Evolutionary conservation across 2,329 filamentous ascomycete species (phyloP), one percentile per base, ranked within the genome.

Genomic region (Tolypocladium cylindrosporum): DNA sequence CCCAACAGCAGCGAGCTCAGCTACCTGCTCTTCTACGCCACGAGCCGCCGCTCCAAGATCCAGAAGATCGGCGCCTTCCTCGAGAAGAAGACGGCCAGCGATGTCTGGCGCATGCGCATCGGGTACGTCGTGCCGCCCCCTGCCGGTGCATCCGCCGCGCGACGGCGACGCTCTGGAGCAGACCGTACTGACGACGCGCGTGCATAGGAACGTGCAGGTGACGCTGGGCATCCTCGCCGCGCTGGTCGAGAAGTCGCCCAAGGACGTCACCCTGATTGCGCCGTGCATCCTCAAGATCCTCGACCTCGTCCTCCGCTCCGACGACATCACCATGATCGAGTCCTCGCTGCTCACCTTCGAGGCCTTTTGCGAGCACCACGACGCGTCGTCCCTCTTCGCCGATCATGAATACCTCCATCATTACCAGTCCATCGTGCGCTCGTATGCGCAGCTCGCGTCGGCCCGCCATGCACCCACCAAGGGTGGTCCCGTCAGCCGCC

Each of bases 1-100:
- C 92, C 94, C 51, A 97, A 97, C 75, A 91, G 91, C 64, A 96
- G 91, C 75, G 94, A 99, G 79, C 84, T 99, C 62, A 96, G 91
- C 74, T 97, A 97, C 72, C 84, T 99, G 63, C 85, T 97, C 57
- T 97, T 96, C 81, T 97, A 99, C 78, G 91, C 90, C 61, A 95
- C 90, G 70, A 96, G 92, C 66, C 90, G 93, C 60, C 87, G 91
- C 63, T 93, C 90, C 74, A 99, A 97, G 80, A 86, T 97, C 66
- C 90, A 94, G 69, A 99, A 99, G 76, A 92, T 99, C 64, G 91
- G 91, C 72, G 86, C 86, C 66, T 99, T 97, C 70, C 81, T 99
- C 63, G 92, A 97, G 77, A 95, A 93, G 79, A 91, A 93, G 77
- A 94, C 91, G 27, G 89, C 89, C 61, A 88, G 86, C 68, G 94